A percentile compares a stretch with the other conserved stretches of the same genome.
phyloP scores from a whole-genome alignment of 805 yeast genomes.

The Barnettozyma vustinii region DNA sequence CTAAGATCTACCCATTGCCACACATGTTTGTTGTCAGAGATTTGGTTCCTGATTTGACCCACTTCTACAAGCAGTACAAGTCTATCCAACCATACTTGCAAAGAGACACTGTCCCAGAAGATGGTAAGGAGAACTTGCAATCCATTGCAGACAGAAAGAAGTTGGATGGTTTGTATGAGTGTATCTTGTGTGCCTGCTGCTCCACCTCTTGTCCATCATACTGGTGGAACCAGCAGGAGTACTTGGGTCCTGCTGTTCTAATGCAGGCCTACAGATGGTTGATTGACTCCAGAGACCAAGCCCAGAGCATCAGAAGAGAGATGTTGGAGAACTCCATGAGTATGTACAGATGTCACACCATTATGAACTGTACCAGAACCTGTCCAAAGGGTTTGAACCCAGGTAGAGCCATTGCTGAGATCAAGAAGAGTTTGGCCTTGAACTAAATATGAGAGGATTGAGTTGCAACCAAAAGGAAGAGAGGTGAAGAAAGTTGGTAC shows the following conservation, averaged over 20 bases:
- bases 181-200: constrained; percentile 98
- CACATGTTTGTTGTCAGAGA: constrained; percentile 98
- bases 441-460: constrained; percentile 34
- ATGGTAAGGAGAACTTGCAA: constrained; percentile 92
- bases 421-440: constrained; percentile 88
- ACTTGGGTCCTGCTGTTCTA: constrained; percentile 96
- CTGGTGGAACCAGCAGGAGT: constrained; percentile 99
- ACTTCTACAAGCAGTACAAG: constrained; percentile 97
- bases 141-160: constrained; percentile 89
- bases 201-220: constrained; percentile 98
- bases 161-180: constrained; percentile 94
- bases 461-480: not conserved
- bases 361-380: constrained; percentile 96
- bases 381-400: constrained; percentile 99
- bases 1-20: constrained; percentile 93
- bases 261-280: constrained; percentile 99
- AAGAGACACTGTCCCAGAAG: constrained; percentile 68
- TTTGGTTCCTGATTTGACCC: constrained; percentile 95
- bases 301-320: constrained; percentile 71
- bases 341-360: constrained; percentile 96
- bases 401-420: constrained; percentile 94
- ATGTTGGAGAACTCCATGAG: constrained; percentile 97
- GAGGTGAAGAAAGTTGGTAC: not conserved
- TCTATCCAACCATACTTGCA: constrained; percentile 96
- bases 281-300: constrained; percentile 94